These are phyloP conservation scores for Penicillium goetzii DNA, from an alignment of 495 filamentous ascomycete species.

Conservation along the genomic window DNA sequence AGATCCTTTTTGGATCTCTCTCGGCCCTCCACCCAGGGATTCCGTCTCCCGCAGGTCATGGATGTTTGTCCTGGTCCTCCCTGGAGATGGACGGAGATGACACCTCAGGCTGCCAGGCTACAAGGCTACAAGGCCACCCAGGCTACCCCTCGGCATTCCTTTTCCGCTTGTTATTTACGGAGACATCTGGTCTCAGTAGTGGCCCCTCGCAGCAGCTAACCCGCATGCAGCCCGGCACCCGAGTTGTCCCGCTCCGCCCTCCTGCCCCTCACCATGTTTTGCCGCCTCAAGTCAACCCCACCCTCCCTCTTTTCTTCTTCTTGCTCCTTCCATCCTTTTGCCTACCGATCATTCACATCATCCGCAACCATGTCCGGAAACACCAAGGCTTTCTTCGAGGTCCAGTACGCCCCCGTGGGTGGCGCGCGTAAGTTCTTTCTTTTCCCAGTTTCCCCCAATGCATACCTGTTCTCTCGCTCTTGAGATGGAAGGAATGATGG, in stretches of 20 bases:
- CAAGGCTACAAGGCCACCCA: constrained; percentile 1
- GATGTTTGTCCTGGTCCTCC: constrained; percentile 4
- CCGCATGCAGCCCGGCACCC: constrained; percentile 32
- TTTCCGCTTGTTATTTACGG: too few relatives aligned
- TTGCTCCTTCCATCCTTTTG: constrained; percentile 47
- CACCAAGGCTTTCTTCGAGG: constrained; percentile 68
- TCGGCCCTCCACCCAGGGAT: neutral
- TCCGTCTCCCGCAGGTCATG: neutral
- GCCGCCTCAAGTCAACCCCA: constrained; percentile 56
- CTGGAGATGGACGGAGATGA: neutral
- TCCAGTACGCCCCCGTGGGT: constrained; percentile 60
- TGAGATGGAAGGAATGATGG: constrained; percentile 1
- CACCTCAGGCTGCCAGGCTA: constrained; percentile 9
- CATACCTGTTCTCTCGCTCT: neutral
- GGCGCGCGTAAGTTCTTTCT: constrained; percentile 60
- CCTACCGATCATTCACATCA: constrained; percentile 64
- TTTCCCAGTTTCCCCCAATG: neutral
- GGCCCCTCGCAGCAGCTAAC: constrained; percentile 31
- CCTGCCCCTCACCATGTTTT: constrained; percentile 55
- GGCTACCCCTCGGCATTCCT: neutral
- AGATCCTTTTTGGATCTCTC: neutral
- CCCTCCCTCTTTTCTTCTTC: constrained; percentile 53
- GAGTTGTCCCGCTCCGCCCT: constrained; percentile 41
- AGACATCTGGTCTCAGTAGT: constrained; percentile 25
- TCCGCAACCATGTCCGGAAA: constrained; percentile 61